Conservation (phyloP, 768 basidiomycete species). For the Rhodotorula graminis region DNA sequence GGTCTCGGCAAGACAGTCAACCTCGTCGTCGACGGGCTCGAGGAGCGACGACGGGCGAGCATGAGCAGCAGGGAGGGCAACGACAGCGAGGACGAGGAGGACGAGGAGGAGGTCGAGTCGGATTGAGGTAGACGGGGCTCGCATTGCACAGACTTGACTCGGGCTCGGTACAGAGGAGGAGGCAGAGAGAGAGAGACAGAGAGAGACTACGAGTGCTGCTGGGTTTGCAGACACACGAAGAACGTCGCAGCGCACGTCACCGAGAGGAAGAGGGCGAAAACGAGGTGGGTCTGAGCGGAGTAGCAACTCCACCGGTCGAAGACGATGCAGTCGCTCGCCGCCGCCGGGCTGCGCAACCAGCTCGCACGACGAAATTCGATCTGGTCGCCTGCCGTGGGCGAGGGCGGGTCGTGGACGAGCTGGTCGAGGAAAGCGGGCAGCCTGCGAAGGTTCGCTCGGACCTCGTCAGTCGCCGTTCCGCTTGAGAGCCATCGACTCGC, state of each 20-base stretch:
- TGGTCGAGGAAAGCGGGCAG: background rate
- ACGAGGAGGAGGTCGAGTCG: conserved; percentile 50
- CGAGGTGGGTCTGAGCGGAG: too few species aligned
- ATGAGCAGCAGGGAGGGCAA: conserved; percentile 33
- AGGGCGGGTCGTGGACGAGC: background rate
- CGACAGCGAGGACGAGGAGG: conserved; percentile 53
- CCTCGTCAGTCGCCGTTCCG: too few species aligned
- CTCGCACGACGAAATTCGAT: background rate
- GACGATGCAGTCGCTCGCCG: background rate
- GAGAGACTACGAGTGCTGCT: too few species aligned
- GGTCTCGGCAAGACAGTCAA: conserved; percentile 44
- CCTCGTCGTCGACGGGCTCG: conserved; percentile 49
- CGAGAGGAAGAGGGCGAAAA: background rate
- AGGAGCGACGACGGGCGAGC: conserved; percentile 54
- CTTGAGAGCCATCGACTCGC: too few species aligned
- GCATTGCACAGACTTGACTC: too few species aligned
- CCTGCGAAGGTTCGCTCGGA: too few species aligned
- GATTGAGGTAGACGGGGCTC: too few species aligned
- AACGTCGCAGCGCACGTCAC: background rate
- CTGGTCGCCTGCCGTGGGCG: background rate
- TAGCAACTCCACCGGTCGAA: background rate
- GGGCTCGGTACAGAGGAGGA: too few species aligned
- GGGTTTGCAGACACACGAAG: too few species aligned
- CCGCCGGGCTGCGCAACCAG: too few species aligned
- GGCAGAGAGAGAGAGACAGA: too few species aligned